These are phyloP conservation scores for Avena sativa DNA, from an alignment of 176 grass and related monocot genomes.

Conservation along the genomic window DNA sequence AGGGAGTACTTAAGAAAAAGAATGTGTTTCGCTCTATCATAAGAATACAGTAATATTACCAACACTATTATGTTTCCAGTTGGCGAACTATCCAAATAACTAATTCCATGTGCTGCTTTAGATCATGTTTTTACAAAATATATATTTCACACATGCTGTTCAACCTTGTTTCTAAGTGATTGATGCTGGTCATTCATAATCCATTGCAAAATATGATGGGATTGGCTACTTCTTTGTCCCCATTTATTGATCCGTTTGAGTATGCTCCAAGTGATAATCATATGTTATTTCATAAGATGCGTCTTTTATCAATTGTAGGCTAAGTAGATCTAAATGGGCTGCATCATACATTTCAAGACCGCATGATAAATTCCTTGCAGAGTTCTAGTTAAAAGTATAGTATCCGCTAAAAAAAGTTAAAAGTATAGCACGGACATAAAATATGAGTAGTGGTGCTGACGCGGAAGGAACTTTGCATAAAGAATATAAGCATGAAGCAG, in stretches of 20 bases:
- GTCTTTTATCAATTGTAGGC: too few species aligned
- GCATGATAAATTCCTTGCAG: too few species aligned
- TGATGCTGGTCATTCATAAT: background rate
- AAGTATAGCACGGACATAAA: background rate
- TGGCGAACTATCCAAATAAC: too few species aligned
- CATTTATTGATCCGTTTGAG: background rate
- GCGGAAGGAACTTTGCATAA: constrained; percentile 9
- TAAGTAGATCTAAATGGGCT: too few species aligned
- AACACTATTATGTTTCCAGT: too few species aligned
- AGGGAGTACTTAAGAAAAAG: too few species aligned
- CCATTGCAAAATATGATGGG: background rate
- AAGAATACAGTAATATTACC: background rate
- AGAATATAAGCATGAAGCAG: background rate
- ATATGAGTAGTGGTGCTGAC: background rate
- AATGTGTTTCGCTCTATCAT: too few species aligned
- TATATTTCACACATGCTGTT: background rate
- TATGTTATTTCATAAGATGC: background rate
- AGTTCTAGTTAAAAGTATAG: too few species aligned
- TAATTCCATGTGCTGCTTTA: too few species aligned
- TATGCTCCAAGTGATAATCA: background rate
- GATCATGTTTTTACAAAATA: background rate
- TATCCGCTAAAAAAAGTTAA: too few species aligned
- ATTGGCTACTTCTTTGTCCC: background rate
- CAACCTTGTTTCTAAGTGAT: background rate
- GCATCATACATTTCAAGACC: too few species aligned